A percentile compares a stretch with the other conserved stretches of the same genome.
phyloP scores from a whole-genome alignment of 352 stramenopile species.

The Phytopythium kandeliae region DNA sequence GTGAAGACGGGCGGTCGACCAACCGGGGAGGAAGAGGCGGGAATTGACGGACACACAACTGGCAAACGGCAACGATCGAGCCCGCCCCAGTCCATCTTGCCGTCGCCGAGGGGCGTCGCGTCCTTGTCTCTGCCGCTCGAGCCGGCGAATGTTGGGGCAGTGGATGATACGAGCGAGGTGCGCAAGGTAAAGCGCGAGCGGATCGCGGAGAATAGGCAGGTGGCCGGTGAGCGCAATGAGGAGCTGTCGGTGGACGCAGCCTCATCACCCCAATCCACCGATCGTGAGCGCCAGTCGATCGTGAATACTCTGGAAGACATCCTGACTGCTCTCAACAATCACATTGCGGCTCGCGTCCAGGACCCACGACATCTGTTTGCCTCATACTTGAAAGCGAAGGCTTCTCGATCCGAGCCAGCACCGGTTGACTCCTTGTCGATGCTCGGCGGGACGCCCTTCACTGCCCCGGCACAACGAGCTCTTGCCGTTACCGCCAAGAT shows the following conservation, averaged over 20 bases:
- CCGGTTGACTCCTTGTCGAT: background rate
- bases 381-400: background rate
- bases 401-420: background rate
- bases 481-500: background rate
- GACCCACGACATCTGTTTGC: background rate
- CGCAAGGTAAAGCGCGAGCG: conserved; percentile 2
- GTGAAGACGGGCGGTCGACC: conserved; percentile 14
- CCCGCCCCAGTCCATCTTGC: conserved; percentile 12
- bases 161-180: background rate
- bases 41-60: conserved; percentile 21
- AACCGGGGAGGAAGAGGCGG: conserved; percentile 15
- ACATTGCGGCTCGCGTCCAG: background rate
- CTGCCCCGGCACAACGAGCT: background rate
- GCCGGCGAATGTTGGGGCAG: background rate
- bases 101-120: background rate
- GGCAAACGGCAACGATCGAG: conserved; percentile 68
- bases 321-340: background rate
- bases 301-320: background rate
- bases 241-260: background rate
- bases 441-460: background rate
- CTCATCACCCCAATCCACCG: background rate
- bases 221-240: background rate
- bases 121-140: background rate
- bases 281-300: background rate
- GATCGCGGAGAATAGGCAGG: background rate